These are phyloP conservation scores for Avena insularis DNA, from an alignment of 176 grass and related monocot species.

Conservation along the genomic window DNA sequence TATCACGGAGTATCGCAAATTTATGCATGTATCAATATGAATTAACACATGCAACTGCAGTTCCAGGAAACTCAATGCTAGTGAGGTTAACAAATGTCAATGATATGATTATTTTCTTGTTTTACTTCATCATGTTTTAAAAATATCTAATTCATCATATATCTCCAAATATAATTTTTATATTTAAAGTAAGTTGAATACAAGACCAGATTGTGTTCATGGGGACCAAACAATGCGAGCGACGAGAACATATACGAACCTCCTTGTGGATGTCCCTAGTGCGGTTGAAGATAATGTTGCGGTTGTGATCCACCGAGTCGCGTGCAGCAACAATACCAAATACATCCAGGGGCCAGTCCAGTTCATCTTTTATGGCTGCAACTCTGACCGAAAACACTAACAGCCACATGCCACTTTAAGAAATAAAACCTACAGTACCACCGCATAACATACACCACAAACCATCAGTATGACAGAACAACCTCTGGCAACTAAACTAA, in stretches of 20 bases:
- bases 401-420: background rate
- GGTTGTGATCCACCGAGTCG: background rate
- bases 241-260: background rate
- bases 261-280: background rate
- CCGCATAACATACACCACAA: background rate
- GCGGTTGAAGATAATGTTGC: background rate
- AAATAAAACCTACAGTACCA: background rate
- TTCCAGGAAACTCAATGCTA: too few species aligned
- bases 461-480: background rate
- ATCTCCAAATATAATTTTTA: too few species aligned
- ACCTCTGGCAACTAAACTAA: background rate
- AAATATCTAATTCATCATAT: too few species aligned
- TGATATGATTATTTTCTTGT: too few species aligned
- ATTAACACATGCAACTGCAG: too few species aligned
- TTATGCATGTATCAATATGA: too few species aligned
- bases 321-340: background rate
- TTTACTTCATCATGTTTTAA: too few species aligned
- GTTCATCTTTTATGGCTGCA: background rate
- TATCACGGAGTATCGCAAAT: too few species aligned
- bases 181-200: too few species aligned
- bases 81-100: too few species aligned
- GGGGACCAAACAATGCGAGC: too few species aligned
- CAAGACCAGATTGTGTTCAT: too few species aligned
- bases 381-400: background rate
- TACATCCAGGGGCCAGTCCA: background rate